Evolutionary conservation across 768 basidiomycete species (phyloP), one percentile per base, ranked within the genome.

Genomic region (Polyporus arcularius): DNA sequence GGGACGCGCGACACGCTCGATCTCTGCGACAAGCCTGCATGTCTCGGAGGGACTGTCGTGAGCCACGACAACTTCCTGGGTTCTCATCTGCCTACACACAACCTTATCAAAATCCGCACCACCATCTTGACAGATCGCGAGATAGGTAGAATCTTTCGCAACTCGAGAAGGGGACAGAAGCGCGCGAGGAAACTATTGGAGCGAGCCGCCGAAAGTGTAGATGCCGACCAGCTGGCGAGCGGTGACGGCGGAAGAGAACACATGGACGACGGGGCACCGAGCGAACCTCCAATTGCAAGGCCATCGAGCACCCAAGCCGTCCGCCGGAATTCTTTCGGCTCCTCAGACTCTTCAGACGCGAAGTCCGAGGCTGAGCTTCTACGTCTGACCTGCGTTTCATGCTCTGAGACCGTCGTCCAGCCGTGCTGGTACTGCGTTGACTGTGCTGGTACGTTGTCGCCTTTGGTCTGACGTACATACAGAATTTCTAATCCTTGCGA

Each of bases 11-110:
- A 50, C 18, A 66, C 67, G 3, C 21, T 68, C 56, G 66, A 68
- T 61, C 60, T 67, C 57, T 68, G 67, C 55, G 62, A 67, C 58
- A 55, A 66, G 43, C 48, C 58, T 35, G 40, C 43, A 1, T 70
- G 65, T 57, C 26, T 39, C 48, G 3, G 48, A 45, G 9, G n/a
- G n/a, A n/a, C n/a, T n/a, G 46, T 31, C n/a, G 8, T 4, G 3
- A 58, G 45, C 8, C 48, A 47, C 31, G 49, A 61, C 21, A 48
- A 65, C 30, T 10, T 59, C 15, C 16, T 1, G 16, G 38, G 30
- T 2, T 50, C 61, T 3, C 66, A 68, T 32, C 15, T 39, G 52
- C 26, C 62, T 14, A 57, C 55, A 21, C 69, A 68, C 53, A 61
- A 65, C 49, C 30, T 67, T 18, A 28, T 66, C 16, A 68, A 70